Conservation (phyloP, 345 rosid species). For the Punica granatum region DNA sequence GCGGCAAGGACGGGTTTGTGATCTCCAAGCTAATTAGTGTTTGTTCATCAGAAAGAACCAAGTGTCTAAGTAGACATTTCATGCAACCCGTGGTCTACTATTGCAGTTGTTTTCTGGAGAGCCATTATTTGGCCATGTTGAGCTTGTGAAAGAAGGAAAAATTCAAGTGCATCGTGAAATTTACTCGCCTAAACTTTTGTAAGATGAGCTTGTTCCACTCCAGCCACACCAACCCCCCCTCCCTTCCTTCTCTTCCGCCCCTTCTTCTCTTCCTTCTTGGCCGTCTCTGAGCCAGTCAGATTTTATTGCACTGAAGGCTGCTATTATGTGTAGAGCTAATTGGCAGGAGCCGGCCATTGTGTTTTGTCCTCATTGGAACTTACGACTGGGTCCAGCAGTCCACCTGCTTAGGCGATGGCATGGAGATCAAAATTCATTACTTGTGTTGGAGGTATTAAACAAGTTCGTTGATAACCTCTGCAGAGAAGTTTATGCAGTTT, state of each 20-base stretch:
- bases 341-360: constrained; percentile 88
- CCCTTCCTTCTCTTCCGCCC: background rate
- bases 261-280: background rate
- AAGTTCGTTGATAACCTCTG: constrained; percentile 1
- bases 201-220: constrained; percentile 24
- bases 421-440: constrained; percentile 57
- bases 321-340: constrained; percentile 33
- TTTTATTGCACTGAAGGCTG: constrained; percentile 8
- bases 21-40: background rate
- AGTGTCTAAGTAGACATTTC: background rate
- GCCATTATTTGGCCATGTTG: constrained; percentile 55
- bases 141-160: constrained; percentile 51
- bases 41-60: background rate
- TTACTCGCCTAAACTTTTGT: constrained; percentile 70
- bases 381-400: constrained; percentile 76
- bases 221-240: too few relatives aligned
- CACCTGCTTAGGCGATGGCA: constrained; percentile 74
- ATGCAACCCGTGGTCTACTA: background rate
- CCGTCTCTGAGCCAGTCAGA: background rate
- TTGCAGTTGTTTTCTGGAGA: constrained; percentile 78
- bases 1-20: constrained; percentile 65
- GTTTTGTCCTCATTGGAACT: constrained; percentile 71
- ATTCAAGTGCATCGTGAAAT: constrained; percentile 61
- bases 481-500: background rate
- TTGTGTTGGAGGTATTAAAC: constrained; percentile 65